Base-by-base conservation (phyloP, 768 basidiomycete genomes). In the Coprinopsis strossmayeri region DNA sequence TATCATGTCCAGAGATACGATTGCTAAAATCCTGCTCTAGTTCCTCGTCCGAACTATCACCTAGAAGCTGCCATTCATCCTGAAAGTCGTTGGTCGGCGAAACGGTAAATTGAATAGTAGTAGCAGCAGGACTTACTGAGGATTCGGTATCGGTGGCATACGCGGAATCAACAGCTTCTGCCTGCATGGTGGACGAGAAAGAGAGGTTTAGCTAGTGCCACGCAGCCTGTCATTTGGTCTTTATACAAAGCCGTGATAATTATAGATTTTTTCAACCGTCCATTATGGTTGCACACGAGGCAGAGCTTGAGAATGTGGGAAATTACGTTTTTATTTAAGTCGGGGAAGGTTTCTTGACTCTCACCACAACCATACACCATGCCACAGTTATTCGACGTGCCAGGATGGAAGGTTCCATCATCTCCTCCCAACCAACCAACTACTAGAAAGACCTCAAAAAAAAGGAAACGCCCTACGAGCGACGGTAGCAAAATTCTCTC, bases 351-450 rank as follows among this genome's bases (percentile, higher is more conserved):
- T n/a, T n/a, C n/a, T n/a, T n/a, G n/a, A n/a, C n/a, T n/a, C n/a
- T 37, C 18, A 21, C 38, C 24, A 30, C 49, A 30, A 26, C 38
- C 50, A 18, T 77, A 76, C 74, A 67, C 78, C 54, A 51, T 51
- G 50, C 50, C 50, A 15, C 50, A 51, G 28, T 45, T 51, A 17
- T 87, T 87, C 62, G 69, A 82, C 35, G 78, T 87, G 17, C 79
- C 84, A 2, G 85, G 85, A 15, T 87, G 85, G 85, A 71, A 77
- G 25, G 64, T 86, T 12, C 63, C 71, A 30, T 60, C 69, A 18
- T 62, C 58, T 5, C 74, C 76, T 4, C 61, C 78, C 38, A 49
- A 65, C 25, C 64, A 69, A 35, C 10, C 50, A 5, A 57, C 64
- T 3, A 55, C 51, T 30, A 46, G 52, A 1, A 61, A 61, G 20